Evolutionary conservation across 1,284 basidiomycete genomes (phyloP).

Genomic region (Naganishia albida): DNA sequence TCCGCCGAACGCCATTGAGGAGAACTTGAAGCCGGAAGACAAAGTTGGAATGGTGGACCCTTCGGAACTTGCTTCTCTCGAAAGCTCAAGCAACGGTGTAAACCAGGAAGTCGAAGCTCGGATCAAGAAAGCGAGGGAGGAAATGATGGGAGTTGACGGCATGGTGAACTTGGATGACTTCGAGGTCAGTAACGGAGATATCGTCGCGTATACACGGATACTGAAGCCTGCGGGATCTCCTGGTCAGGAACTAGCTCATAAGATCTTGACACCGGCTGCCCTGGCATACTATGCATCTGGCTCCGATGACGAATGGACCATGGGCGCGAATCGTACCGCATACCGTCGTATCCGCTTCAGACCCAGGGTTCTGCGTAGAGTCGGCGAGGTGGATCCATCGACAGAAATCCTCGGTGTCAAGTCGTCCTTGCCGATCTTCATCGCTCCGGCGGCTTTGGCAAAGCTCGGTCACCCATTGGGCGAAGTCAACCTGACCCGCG

Average conservation of each 20-base stretch:
- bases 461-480: slow-evolving; percentile 47
- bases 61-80: slow-evolving; percentile 27
- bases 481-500: slow-evolving; percentile 56
- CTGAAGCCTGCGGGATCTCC: slow-evolving; percentile 1
- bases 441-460: slow-evolving; percentile 65
- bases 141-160: slow-evolving; percentile 42
- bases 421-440: slow-evolving; percentile 78
- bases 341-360: slow-evolving; percentile 80
- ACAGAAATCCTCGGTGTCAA: slow-evolving; percentile 74
- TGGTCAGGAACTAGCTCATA: slow-evolving; percentile 63
- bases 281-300: slow-evolving; percentile 79
- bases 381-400: slow-evolving; percentile 69
- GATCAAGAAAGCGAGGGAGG: slow-evolving; percentile 38
- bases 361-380: slow-evolving; percentile 72
- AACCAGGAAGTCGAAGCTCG: slow-evolving; percentile 31
- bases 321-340: slow-evolving; percentile 66
- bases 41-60: slow-evolving; percentile 39
- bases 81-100: slow-evolving; percentile 24
- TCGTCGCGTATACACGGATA: neutral
- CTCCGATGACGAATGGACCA: slow-evolving; percentile 72
- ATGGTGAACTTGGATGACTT: slow-evolving; percentile 44
- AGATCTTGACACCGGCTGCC: slow-evolving; percentile 69
- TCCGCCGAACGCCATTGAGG: slow-evolving; percentile 37
- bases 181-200: slow-evolving; percentile 38
- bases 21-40: slow-evolving; percentile 34